Evolutionary conservation across 192 early-diverging fungal genomes (phyloP).

Genomic region (Coemansia sp.): DNA sequence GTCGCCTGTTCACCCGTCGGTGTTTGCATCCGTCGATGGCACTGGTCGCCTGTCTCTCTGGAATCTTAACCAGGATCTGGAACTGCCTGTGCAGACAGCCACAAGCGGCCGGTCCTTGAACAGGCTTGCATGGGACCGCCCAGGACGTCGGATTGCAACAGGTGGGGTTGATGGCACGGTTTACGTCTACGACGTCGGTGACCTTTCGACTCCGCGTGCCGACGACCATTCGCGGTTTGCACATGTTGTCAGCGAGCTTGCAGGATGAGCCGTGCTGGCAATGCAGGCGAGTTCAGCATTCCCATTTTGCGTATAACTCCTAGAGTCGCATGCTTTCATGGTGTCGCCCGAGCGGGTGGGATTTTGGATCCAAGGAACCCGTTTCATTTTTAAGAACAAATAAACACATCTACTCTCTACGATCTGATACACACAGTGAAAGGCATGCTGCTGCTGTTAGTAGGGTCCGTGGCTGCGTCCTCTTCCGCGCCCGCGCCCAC

Average conservation of each 20-base stretch:
- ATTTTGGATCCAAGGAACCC: too few species aligned
- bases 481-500: slow-evolving; percentile 27
- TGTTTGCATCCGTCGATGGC: slow-evolving; percentile 93
- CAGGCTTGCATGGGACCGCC: slow-evolving; percentile 92
- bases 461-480: slow-evolving; percentile 37
- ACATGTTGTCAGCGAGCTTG: slow-evolving; percentile 22
- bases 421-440: too few species aligned
- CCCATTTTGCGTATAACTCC: too few species aligned
- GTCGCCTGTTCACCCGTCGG: slow-evolving; percentile 93
- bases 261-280: background rate
- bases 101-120: slow-evolving; percentile 75
- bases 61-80: slow-evolving; percentile 89
- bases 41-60: slow-evolving; percentile 87
- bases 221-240: slow-evolving; percentile 51
- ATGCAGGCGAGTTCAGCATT: too few species aligned
- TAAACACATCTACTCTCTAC: too few species aligned
- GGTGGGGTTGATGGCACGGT: slow-evolving; percentile 83
- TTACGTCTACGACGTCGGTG: slow-evolving; percentile 91
- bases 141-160: slow-evolving; percentile 75
- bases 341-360: too few species aligned
- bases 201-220: slow-evolving; percentile 58
- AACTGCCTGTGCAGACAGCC: slow-evolving; percentile 59
- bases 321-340: too few species aligned
- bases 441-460: slow-evolving; percentile 1
- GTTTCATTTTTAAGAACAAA: too few species aligned